Evolutionary conservation across 345 rosid genomes (phyloP).

Genomic region (Erucastrum elatum): DNA sequence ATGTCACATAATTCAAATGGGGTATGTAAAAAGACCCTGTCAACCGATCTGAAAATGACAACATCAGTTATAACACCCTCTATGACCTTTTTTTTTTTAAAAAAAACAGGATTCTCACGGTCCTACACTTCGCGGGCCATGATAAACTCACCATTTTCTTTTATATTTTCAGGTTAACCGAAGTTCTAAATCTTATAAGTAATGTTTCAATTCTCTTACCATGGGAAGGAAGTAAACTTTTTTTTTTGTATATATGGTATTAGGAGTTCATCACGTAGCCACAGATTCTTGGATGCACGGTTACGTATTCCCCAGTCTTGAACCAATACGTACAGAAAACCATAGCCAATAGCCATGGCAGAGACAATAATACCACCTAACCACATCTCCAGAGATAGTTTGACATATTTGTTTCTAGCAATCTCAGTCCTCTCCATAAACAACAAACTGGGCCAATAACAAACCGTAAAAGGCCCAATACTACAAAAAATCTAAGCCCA

Average conservation of each 20-base stretch:
- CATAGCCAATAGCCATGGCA: constrained; percentile 42
- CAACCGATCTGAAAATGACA: too few relatives aligned
- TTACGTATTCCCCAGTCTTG: constrained; percentile 76
- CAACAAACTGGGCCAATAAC: background rate
- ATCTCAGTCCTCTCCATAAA: constrained; percentile 25
- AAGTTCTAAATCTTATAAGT: background rate
- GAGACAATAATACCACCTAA: constrained; percentile 46
- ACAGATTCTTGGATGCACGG: constrained; percentile 56
- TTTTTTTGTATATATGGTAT: constrained; percentile 38
- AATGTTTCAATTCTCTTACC: constrained; percentile 39
- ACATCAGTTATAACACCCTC: too few relatives aligned
- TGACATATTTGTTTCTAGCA: constrained; percentile 9
- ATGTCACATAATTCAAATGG: background rate
- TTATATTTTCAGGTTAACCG: background rate
- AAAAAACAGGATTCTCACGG: too few relatives aligned
- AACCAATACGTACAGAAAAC: constrained; percentile 50
- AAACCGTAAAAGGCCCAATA: background rate
- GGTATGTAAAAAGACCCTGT: background rate
- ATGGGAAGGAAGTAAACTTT: constrained; percentile 65
- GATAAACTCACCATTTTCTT: background rate
- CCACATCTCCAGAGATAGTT: constrained; percentile 40
- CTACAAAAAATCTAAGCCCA: background rate
- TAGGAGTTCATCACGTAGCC: constrained; percentile 70
- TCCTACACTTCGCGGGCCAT: background rate
- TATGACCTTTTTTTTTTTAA: too few relatives aligned